Base-by-base conservation (phyloP, 768 basidiomycete species). In the Boletus reticulatus region DNA sequence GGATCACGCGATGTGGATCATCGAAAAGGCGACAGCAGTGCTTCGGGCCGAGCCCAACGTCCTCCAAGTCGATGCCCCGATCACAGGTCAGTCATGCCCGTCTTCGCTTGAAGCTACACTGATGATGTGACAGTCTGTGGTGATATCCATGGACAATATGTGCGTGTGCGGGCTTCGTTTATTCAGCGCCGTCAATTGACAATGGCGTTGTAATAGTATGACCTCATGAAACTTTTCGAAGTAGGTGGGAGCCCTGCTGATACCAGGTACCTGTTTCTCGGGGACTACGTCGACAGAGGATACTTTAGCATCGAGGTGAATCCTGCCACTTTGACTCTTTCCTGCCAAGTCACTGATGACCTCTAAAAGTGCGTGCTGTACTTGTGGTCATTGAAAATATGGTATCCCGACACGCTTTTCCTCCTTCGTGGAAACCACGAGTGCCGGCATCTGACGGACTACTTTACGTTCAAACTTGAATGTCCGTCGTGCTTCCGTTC, bases 81-180 rank as follows among this genome's bases (percentile, higher is more conserved):
- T 99, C 72, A 99, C 96, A 54, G 93, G 95, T 95, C 59, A 2
- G 67, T 58, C 48, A 17, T 5, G 2, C 13, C 7, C 34, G n/a
- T 44, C 5, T 50, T 44, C 22, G 27, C 27, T 9, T 16, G 22
- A 37, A 16, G 12, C 31, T 1, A 31, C 43, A 27, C 55, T 61
- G 29, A 64, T 11, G 29, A 36, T 16, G 19, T 34, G n/a, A 1
- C 6, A 94, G 93, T 94, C 37, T 98, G 96, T 72, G 97, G 96
- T 46, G 96, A 98, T 75, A 97, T 98, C 44, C 96, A 98, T 65
- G 96, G 96, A 1, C 96, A 99, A 92, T 99, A 99, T 76, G 96
- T 97, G 64, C 71, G 90, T 63, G 52, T 36, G 50, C 55, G 37
- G 43, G 50, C 53, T 45, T 37, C 53, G 54, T 50, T 50, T 19